Percentiles rank a stretch among this genome's conserved stretches.
Conservation (phyloP, 768 basidiomycete species). For the Rhodotorula babjevae region DNA sequence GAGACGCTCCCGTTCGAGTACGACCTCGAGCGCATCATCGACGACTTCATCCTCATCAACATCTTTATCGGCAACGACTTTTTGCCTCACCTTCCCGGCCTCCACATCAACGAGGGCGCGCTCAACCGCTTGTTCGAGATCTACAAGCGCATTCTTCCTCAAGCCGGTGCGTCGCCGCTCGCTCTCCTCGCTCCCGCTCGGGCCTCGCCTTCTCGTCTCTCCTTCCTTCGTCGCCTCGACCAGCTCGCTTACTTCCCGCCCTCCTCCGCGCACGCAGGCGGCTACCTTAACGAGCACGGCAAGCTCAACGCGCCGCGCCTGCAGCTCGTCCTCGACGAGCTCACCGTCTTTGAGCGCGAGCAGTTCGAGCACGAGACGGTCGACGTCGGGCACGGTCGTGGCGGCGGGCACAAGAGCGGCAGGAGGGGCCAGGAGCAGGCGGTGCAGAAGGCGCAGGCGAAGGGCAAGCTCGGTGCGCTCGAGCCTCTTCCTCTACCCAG, state of each 20-base stretch:
- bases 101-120: slow-evolving; percentile 97
- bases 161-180: slow-evolving; percentile 57
- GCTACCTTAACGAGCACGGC: slow-evolving; percentile 88
- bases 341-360: slow-evolving; percentile 80
- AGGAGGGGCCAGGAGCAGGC: slow-evolving; percentile 7
- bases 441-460: slow-evolving; percentile 47
- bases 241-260: neutral
- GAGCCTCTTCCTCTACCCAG: too few species aligned
- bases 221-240: too few species aligned
- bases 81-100: slow-evolving; percentile 86
- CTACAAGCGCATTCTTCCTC: slow-evolving; percentile 83
- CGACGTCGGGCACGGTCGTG: slow-evolving; percentile 64
- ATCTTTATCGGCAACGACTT: slow-evolving; percentile 99
- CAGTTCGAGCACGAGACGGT: slow-evolving; percentile 86
- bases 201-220: too few species aligned
- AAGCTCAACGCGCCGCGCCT: slow-evolving; percentile 71
- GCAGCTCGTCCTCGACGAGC: slow-evolving; percentile 81
- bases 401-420: slow-evolving; percentile 51
- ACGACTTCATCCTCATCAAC: slow-evolving; percentile 93
- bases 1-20: slow-evolving; percentile 69
- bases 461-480: slow-evolving; percentile 60
- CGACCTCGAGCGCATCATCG: slow-evolving; percentile 86
- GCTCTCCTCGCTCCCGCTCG: too few species aligned
- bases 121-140: slow-evolving; percentile 87
- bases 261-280: slow-evolving; percentile 55